Evolutionary conservation across 208 protist species (phyloP).

Genomic region (Trypanosoma avium): DNA sequence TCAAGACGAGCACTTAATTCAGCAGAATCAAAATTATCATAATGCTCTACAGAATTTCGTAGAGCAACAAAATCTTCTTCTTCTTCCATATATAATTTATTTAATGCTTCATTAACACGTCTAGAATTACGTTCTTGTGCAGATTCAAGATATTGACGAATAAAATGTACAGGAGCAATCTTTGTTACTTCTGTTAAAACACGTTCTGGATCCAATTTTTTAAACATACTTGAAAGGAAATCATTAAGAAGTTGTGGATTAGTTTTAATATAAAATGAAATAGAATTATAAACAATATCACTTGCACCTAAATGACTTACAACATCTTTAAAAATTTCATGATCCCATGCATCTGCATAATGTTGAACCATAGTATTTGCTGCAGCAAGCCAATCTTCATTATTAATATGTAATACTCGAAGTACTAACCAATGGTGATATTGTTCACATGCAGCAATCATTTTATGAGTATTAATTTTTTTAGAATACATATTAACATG

Average conservation of each 20-base stretch:
- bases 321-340: conserved; percentile 98
- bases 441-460: conserved; percentile 94
- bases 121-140: conserved; percentile 93
- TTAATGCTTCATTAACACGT: conserved; percentile 98
- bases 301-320: conserved; percentile 94
- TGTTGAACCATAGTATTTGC: conserved; percentile 98
- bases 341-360: conserved; percentile 96
- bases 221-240: conserved; percentile 93
- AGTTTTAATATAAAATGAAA: conserved; percentile 97
- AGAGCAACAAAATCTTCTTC: conserved; percentile 98
- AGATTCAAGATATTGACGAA: conserved; percentile 96
- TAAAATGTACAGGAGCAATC: conserved; percentile 89
- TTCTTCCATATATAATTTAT: conserved; percentile 98
- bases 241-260: conserved; percentile 95
- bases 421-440: conserved; percentile 97
- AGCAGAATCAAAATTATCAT: conserved; percentile 97
- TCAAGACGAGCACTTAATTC: conserved; percentile 96
- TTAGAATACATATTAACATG: conserved; percentile 98
- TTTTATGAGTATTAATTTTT: conserved; percentile 97
- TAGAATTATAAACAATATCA: conserved; percentile 97
- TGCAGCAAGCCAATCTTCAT: conserved; percentile 99
- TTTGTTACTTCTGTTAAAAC: conserved; percentile 93
- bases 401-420: conserved; percentile 96
- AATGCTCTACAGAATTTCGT: conserved; percentile 93
- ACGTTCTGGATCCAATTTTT: conserved; percentile 96